These are phyloP conservation scores for Mycena floridula DNA, from an alignment of 768 basidiomycete genomes.

Conservation along the genomic window DNA sequence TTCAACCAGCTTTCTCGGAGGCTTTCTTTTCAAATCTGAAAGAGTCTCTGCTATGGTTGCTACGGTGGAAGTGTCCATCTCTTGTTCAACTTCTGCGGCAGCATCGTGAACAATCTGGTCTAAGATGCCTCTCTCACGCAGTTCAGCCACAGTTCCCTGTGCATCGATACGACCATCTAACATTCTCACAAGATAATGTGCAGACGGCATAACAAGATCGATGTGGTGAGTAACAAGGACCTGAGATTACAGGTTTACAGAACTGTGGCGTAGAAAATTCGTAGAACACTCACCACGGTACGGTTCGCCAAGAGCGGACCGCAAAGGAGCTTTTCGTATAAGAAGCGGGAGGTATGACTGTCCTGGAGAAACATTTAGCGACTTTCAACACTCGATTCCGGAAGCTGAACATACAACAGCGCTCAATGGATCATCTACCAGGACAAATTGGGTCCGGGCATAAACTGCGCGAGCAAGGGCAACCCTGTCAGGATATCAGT, in stretches of 20 bases:
- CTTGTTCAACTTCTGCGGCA: slow-evolving; percentile 40
- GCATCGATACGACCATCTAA: slow-evolving; percentile 77
- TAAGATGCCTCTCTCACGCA: slow-evolving; percentile 54
- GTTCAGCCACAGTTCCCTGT: slow-evolving; percentile 62
- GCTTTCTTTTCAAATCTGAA: slow-evolving; percentile 24
- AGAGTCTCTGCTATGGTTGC: slow-evolving; percentile 23
- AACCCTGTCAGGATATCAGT: slow-evolving; percentile 35
- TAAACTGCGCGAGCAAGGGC: slow-evolving; percentile 83
- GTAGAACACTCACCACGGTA: slow-evolving; percentile 43
- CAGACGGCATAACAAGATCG: slow-evolving; percentile 71
- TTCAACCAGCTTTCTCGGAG: slow-evolving; percentile 67
- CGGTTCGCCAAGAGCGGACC: slow-evolving; percentile 62
- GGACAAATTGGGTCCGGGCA: slow-evolving; percentile 57
- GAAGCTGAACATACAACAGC: slow-evolving; percentile 56
- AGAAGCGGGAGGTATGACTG: slow-evolving; percentile 57
- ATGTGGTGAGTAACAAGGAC: slow-evolving; percentile 81
- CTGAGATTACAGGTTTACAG: slow-evolving; percentile 20
- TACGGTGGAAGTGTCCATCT: slow-evolving; percentile 33
- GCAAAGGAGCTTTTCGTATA: slow-evolving; percentile 58
- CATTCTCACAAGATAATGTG: slow-evolving; percentile 71
- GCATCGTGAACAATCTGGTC: slow-evolving; percentile 52
- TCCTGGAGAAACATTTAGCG: slow-evolving; percentile 32
- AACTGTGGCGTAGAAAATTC: slow-evolving; percentile 7
- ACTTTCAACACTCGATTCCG: not conserved
- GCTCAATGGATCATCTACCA: slow-evolving; percentile 80